Evolutionary conservation across 1,284 basidiomycete species (phyloP), one percentile per base, ranked within the genome.

Genomic region (Porodaedalea pini): DNA sequence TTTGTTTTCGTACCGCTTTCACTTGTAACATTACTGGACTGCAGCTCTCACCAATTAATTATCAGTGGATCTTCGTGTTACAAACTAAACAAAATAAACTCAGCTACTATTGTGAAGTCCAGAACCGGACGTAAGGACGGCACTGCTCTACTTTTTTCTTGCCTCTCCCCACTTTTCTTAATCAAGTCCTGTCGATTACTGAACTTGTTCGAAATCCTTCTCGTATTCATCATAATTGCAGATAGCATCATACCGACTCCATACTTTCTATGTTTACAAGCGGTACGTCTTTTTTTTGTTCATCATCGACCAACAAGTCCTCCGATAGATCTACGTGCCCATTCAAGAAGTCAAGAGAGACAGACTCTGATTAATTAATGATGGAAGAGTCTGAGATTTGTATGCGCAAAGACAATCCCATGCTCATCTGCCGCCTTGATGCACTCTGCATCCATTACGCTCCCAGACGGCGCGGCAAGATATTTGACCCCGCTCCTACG

Each of bases 371-470:
- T 64, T 40, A n/a, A 63, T 77, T 75, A 92, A 68, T 92, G 90
- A 64, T 92, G 90, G 85, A 92, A 92, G 59, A 92, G 72, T 59
- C 91, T 79, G 62, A 94, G 70, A 56, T 82, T 79, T 11, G 92
- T 94, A 71, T 95, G 92, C 45, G 85, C 86, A 73, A 94, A 96
- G 59, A 94, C 89, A 39, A 96, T 91, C 39, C 76, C 82, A 67
- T 90, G 87, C 75, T 97, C 94, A 73, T 98, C 86, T 15, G 94
- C 94, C 5, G 92, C 91, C 74, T 92, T 93, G 76, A 98, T 86
- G 69, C 95, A 95, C 71, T 94, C 94, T 51, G 75, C 85, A 69
- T 99, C 96, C 96, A 98, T 98, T 59, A 99, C 94, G 65, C 92
- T 95, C 54, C 96, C 96, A 55, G 90, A 88, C 1, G 96, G 94